phyloP scores from a whole-genome alignment of 768 basidiomycete species.

The Hortiboletus flavorubellus region DNA sequence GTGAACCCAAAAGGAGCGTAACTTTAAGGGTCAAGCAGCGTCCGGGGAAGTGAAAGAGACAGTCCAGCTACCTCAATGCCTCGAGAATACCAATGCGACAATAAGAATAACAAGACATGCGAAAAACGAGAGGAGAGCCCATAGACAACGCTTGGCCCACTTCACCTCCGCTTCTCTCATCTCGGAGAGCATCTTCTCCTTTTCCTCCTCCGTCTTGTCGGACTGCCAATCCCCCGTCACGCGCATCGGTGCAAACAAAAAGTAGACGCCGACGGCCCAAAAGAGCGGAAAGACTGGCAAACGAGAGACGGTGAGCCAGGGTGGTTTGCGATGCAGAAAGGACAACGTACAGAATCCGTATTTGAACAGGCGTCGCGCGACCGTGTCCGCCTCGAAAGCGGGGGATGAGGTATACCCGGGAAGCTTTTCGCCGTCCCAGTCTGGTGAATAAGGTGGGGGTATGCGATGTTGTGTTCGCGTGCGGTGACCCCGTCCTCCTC shows the following conservation, averaged over 20 bases:
- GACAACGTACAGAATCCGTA: slow-evolving; percentile 54
- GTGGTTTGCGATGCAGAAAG: neutral
- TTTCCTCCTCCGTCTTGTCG: slow-evolving; percentile 53
- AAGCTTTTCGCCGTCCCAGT: slow-evolving; percentile 34
- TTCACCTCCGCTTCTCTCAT: slow-evolving; percentile 50
- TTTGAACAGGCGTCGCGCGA: slow-evolving; percentile 59
- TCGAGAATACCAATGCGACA: slow-evolving; percentile 20
- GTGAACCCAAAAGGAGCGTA: slow-evolving; percentile 7
- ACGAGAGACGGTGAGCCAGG: neutral
- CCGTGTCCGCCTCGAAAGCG: slow-evolving; percentile 48
- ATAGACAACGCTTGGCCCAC: slow-evolving; percentile 56
- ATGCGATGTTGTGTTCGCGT: slow-evolving; percentile 21
- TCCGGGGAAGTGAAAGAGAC: neutral
- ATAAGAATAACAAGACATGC: slow-evolving; percentile 34
- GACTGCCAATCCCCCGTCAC: slow-evolving; percentile 51
- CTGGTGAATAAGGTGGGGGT: slow-evolving; percentile 45
- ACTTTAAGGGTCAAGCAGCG: neutral
- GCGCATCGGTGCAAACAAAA: slow-evolving; percentile 52
- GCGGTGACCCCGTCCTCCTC: slow-evolving; percentile 25
- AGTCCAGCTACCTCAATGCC: slow-evolving; percentile 18
- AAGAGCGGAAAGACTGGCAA: slow-evolving; percentile 56
- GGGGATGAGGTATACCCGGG: slow-evolving; percentile 22
- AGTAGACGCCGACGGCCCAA: slow-evolving; percentile 57
- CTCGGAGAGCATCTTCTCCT: slow-evolving; percentile 41
- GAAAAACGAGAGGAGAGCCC: slow-evolving; percentile 47